These are phyloP conservation scores for Colletotrichum orbiculare DNA, from an alignment of 2,329 filamentous ascomycete species.

Conservation along the genomic window DNA sequence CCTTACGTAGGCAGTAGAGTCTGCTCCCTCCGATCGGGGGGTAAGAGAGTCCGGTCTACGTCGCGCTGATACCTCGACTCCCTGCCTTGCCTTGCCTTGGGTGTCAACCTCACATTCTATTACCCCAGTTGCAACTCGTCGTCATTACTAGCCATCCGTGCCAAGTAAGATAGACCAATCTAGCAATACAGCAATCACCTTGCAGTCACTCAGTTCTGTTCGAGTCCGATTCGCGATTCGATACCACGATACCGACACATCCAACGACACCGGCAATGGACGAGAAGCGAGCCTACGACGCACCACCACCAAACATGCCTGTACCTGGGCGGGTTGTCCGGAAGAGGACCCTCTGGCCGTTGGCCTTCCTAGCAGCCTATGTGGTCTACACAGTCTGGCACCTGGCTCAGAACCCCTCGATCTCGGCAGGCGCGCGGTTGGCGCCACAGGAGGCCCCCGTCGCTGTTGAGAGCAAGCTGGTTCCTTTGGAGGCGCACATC, in stretches of 20 bases:
- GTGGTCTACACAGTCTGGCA: slow-evolving; percentile 32
- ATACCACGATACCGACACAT: slow-evolving; percentile 5
- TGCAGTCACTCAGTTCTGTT: too few species aligned
- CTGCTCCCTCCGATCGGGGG: slow-evolving; percentile 9
- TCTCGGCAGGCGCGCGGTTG: slow-evolving; percentile 2
- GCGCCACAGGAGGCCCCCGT: slow-evolving; percentile 21
- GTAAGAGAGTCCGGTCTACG: background rate
- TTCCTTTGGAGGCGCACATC: slow-evolving; percentile 92
- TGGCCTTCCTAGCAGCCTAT: slow-evolving; percentile 11
- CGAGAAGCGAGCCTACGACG: slow-evolving; percentile 32
- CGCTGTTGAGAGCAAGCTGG: slow-evolving; percentile 48
- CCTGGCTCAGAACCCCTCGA: slow-evolving; percentile 1
- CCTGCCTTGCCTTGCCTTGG: too few species aligned
- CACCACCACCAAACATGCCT: slow-evolving; percentile 16
- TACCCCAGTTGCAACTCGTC: too few species aligned
- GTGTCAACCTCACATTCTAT: too few species aligned
- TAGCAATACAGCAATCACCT: too few species aligned
- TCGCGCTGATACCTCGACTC: too few species aligned
- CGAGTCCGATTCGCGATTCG: background rate
- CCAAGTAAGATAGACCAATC: too few species aligned
- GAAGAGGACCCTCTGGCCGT: slow-evolving; percentile 18
- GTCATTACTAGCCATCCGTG: too few species aligned
- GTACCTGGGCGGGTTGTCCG: slow-evolving; percentile 17
- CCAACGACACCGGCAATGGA: slow-evolving; percentile 25
- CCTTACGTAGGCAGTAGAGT: background rate